phyloP scores from a whole-genome alignment of 305 asterid species.

The Fraxinus latifolia region DNA sequence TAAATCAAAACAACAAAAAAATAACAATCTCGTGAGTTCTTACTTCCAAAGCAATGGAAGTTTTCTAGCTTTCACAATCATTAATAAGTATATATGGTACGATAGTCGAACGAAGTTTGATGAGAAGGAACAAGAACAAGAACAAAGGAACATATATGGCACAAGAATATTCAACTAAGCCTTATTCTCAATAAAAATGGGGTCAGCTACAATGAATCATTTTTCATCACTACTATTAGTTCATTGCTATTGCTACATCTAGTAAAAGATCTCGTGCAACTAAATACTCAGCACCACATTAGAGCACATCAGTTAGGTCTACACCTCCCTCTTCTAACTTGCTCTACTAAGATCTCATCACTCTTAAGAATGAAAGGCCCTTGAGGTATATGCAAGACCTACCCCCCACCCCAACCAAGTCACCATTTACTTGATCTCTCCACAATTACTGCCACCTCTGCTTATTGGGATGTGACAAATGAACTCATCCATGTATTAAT shows the following conservation, averaged over 20 bases:
- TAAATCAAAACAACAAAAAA: constrained; percentile 12
- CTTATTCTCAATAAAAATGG: background rate
- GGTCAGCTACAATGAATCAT: background rate
- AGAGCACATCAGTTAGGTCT: background rate
- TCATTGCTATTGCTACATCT: background rate
- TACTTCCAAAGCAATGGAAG: background rate
- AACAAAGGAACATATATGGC: background rate
- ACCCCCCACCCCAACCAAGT: background rate
- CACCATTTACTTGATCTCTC: background rate
- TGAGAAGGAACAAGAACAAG: background rate
- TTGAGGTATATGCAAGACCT: background rate
- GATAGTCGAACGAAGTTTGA: background rate
- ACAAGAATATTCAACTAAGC: background rate
- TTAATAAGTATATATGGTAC: background rate
- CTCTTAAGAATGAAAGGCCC: background rate
- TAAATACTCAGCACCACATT: background rate
- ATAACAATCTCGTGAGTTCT: background rate
- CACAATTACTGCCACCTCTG: background rate
- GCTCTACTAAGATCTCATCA: background rate
- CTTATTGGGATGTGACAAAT: background rate
- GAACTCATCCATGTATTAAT: background rate
- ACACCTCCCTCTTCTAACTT: background rate
- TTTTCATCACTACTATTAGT: background rate
- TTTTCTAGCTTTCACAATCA: background rate
- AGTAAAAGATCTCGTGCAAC: background rate